Evolutionary conservation across 768 basidiomycete species (phyloP), one percentile per base, ranked within the genome.

Genomic region (Coprinopsis marcescibilis): DNA sequence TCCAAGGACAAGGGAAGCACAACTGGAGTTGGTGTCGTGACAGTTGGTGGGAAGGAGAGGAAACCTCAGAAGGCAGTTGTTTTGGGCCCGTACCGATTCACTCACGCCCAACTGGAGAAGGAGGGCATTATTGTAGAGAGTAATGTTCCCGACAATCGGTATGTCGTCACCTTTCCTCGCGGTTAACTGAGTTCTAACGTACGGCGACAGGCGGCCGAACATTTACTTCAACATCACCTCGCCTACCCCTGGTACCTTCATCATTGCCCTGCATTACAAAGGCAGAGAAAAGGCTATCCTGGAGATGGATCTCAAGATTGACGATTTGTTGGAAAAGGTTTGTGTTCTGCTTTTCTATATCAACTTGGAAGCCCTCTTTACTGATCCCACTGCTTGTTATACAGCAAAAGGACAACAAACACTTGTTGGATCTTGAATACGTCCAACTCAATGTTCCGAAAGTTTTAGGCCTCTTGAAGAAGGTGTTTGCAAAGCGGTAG

Each of bases 161-260:
- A 50, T 58, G 85, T 60, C 40, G 35, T 45, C 12, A 29, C 10
- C 10, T 21, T 12, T 40, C 46, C 30, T 42, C 23, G 45, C 10
- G 20, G 38, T 37, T 34, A 45, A 53, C 48, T 42, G 37, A 24
- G 57, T 15, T 19, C 43, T 40, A 49, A 26, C 54, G 47, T 4
- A 6, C 35, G 35, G 48, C 19, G 41, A 43, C 55, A 96, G 94
- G 47, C 92, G 95, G 43, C 89, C 93, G 29, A 95, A 96, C 65
- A 97, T 98, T 55, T 98, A 94, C 71, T 98, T 98, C 80, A 97
- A 94, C 60, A 93, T 99, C 63, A 94, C 89, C 21, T 97, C 94
- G 26, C 96, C 96, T 1, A 89, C 91, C 6, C 95, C 96, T 0
- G 96, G 96, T 38, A 96, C 96, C 7, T 99, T 97, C 66, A 94